Evolutionary conservation across 2,329 filamentous ascomycete species (phyloP).

Genomic region (Calonectria montana): DNA sequence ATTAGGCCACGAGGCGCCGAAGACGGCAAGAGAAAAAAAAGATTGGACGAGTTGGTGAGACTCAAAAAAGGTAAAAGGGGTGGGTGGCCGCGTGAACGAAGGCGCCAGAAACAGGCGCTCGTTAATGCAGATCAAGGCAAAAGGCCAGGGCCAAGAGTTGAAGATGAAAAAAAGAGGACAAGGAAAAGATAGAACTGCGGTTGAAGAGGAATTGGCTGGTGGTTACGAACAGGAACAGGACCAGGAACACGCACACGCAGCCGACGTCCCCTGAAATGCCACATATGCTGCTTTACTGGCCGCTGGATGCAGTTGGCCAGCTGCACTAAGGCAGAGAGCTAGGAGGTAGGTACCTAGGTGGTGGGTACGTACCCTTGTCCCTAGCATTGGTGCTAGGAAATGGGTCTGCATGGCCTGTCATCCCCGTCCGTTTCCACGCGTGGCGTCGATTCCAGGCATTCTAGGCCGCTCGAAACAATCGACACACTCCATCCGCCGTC

Average conservation of each 20-base stretch:
- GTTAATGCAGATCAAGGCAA: constrained; percentile 39
- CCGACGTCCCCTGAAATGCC: constrained; percentile 45
- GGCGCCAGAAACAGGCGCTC: constrained; percentile 32
- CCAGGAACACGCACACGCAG: constrained; percentile 16
- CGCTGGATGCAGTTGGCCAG: neutral
- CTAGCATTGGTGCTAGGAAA: constrained; percentile 10
- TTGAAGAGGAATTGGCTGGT: constrained; percentile 37
- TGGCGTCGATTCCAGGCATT: constrained; percentile 35
- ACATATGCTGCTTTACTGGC: constrained; percentile 45
- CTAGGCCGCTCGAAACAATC: constrained; percentile 36
- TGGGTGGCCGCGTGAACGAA: constrained; percentile 35
- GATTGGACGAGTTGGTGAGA: constrained; percentile 52
- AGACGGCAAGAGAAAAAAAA: constrained; percentile 39
- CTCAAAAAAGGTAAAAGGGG: constrained; percentile 45
- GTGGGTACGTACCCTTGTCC: constrained; percentile 11
- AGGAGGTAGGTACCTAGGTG: no score
- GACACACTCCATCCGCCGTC: constrained; percentile 26
- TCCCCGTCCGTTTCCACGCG: constrained; percentile 21
- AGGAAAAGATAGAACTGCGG: constrained; percentile 34
- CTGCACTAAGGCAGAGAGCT: constrained; percentile 6
- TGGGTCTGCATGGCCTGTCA: neutral
- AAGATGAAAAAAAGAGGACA: constrained; percentile 35
- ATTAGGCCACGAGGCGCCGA: constrained; percentile 30
- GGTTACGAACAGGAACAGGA: constrained; percentile 19
- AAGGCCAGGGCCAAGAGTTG: constrained; percentile 31